Evolutionary conservation across 371 early-diverging fungal species (phyloP).

Genomic region (Rhizopus microsporus): DNA sequence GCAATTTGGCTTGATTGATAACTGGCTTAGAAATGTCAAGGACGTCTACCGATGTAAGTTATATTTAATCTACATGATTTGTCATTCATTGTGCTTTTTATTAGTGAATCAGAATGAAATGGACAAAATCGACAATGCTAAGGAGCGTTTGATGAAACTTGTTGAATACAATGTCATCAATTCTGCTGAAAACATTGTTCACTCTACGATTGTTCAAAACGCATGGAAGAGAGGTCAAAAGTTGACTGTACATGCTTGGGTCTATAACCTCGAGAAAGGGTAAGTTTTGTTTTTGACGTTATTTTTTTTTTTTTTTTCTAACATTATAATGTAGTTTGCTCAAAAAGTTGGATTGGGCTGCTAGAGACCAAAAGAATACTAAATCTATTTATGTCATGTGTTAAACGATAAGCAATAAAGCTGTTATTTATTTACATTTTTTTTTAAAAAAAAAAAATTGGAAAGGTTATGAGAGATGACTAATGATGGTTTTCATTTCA

Average conservation of each 20-base stretch:
- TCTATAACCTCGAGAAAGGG: slow-evolving; percentile 77
- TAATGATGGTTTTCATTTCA: no score
- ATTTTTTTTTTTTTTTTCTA: no score
- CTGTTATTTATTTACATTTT: no score
- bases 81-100: not conserved
- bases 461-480: no score
- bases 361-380: no score
- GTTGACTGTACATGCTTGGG: slow-evolving; percentile 84
- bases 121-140: slow-evolving; percentile 44
- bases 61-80: not conserved
- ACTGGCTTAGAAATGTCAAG: slow-evolving; percentile 82
- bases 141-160: slow-evolving; percentile 52
- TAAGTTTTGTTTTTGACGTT: slow-evolving; percentile 15
- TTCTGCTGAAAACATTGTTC: slow-evolving; percentile 72
- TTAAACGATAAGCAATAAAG: no score
- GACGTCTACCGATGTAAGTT: slow-evolving; percentile 66
- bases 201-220: slow-evolving; percentile 78
- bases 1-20: slow-evolving; percentile 81
- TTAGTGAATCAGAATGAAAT: slow-evolving; percentile 40
- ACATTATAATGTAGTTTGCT: no score
- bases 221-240: slow-evolving; percentile 82
- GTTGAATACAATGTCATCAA: slow-evolving; percentile 78
- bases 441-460: no score
- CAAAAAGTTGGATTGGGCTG: no score
- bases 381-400: no score